Evolutionary conservation across 1,284 basidiomycete genomes (phyloP).

Genomic region (Moesziomyces sp.): DNA sequence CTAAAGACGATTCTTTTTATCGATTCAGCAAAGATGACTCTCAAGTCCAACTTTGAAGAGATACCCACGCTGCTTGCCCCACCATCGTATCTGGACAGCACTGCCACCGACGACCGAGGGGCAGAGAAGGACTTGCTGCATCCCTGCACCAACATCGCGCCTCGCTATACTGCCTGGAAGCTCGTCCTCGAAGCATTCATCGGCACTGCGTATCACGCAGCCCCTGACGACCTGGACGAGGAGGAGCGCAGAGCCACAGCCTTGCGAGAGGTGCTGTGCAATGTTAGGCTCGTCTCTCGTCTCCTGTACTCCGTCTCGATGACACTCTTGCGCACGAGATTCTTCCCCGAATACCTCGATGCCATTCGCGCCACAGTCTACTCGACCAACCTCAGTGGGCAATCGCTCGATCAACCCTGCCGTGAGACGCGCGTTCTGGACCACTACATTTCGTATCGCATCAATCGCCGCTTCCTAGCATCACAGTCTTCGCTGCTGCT

Average conservation of each 20-base stretch:
- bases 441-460: conserved; percentile 41
- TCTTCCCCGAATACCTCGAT: conserved; percentile 29
- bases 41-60: conserved; percentile 42
- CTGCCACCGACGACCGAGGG: not conserved
- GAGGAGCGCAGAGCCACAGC: conserved; percentile 28
- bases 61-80: conserved; percentile 28
- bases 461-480: conserved; percentile 23
- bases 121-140: not conserved
- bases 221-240: conserved; percentile 10
- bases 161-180: conserved; percentile 27
- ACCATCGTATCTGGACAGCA: conserved; percentile 40
- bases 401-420: conserved; percentile 13
- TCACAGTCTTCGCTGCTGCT: conserved; percentile 30
- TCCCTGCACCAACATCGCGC: conserved; percentile 12
- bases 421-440: conserved; percentile 42
- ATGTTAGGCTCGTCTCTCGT: conserved; percentile 31
- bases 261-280: conserved; percentile 21
- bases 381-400: conserved; percentile 18
- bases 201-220: not conserved
- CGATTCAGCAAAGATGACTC: conserved; percentile 9
- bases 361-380: conserved; percentile 27
- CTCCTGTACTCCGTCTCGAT: conserved; percentile 35
- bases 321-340: conserved; percentile 23
- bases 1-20: no score
- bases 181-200: conserved; percentile 15